Evolutionary conservation across 768 basidiomycete genomes (phyloP), one percentile per base, ranked within the genome.

Genomic region (Leccinum boreale): DNA sequence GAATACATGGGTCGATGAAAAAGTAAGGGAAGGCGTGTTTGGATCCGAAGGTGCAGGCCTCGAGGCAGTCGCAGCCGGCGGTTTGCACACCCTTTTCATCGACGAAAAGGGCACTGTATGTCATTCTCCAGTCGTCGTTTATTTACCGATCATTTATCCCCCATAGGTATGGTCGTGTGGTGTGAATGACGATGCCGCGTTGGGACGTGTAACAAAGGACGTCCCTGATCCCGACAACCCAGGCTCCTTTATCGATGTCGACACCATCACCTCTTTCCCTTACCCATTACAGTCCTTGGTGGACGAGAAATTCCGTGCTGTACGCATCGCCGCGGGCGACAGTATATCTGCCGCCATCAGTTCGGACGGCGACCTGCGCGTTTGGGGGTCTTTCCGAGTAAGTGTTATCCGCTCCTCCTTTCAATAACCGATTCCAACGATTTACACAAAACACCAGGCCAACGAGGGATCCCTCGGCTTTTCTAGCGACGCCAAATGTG

Each of bases 311-410:
- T 98, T 96, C 78, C 86, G 90, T 55, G 89, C 93, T 0, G 90
- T 94, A 4, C 80, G 83, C 57, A 80, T 94, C 58, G 86, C 85
- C 42, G 87, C 92, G 23, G 94, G 95, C 8, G 95, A 97, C 67
- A 92, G 85, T 60, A 87, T 94, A 62, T 90, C 88, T 62, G 90
- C 93, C 29, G 94, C 92, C 21, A 78, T 97, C 60, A 89, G 87
- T 56, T 78, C 81, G 46, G 76, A 87, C 51, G 95, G 95, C 50
- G 87, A 91, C 58, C 74, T 98, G 50, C 81, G 89, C 57, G 91
- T 88, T 23, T 98, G 95, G 95, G 86, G 85, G 21, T 87, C 88
- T 45, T 98, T 97, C 80, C 82, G 92, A 21, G 95, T 97, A 74
- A 58, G 85, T 70, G 29, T 46, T 33, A 39, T 39, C 51, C 46